Evolutionary conservation across 2,329 filamentous ascomycete species (phyloP), one percentile per base, ranked within the genome.

Genomic region (Diaporthe ilicicola): DNA sequence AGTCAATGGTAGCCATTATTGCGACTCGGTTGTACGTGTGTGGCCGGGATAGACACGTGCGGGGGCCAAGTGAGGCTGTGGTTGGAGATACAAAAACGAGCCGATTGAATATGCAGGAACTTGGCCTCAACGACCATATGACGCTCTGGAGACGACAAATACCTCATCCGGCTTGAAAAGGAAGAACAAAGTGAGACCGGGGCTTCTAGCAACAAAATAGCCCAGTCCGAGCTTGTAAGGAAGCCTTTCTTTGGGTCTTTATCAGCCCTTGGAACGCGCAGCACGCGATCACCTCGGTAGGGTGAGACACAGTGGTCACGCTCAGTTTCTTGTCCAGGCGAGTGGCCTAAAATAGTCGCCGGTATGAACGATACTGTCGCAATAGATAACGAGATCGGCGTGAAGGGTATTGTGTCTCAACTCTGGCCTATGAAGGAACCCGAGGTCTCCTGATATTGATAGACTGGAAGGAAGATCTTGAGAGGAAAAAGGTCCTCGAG

Each of bases 271-370:
- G 59, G 42, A 62, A 61, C 50, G 70, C 56, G 70, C 70, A 61
- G 70, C 70, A 72, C 67, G 61, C 70, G 70, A 72, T 55, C 70
- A 72, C 13, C 24, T 66, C 13, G 67, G 37, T 22, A 39, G 67
- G 51, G 61, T 69, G 59, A 72, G 70, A 72, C 56, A 72, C 15
- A 27, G 15, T 50, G 67, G 70, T 72, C 70, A 72, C 70, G 37
- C 59, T 24, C 32, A 55, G 37, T 56, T 15, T 37, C 12, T 69
- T 54, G 70, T 44, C 19, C 29, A 53, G 34, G 59, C 53, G 42
- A 44, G 53, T 70, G 53, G 46, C 50, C 54, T 39, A 39, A 39
- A 50, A 37, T 27, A 71, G 70, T 37, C 39, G 46, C 65, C 44
- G 34, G 39, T 39, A 55, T 42, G 54, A 32, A 62, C 29, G 39